phyloP scores from a whole-genome alignment of 139 green algal genomes.

The Picochlorum sp. region DNA sequence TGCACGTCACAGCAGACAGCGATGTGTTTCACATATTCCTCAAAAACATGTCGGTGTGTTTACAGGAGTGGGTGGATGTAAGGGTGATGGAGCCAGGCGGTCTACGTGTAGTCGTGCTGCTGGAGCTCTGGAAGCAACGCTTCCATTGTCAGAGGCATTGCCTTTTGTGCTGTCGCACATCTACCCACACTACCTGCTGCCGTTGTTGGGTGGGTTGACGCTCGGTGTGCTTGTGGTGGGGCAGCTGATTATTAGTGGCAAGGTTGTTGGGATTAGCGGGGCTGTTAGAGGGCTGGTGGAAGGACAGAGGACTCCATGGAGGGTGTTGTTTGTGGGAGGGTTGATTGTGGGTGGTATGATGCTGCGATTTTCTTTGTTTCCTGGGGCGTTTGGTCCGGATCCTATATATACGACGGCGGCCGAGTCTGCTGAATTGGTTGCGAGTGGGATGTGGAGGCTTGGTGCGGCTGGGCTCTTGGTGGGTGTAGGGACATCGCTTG shows the following conservation, averaged over 20 bases:
- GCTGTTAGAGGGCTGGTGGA: conserved; percentile 14
- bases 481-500: conserved; percentile 48
- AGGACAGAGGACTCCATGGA: conserved; percentile 11
- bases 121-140: no score
- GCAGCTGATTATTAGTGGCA: conserved; percentile 4
- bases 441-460: not conserved
- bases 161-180: not conserved
- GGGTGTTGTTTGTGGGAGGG: conserved; percentile 17
- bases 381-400: conserved; percentile 16
- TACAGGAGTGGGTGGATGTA: no score
- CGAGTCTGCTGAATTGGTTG: not conserved
- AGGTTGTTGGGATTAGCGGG: conserved; percentile 23
- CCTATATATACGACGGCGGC: not conserved
- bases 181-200: not conserved
- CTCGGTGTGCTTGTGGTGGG: conserved; percentile 4
- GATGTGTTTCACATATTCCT: no score
- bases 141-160: not conserved
- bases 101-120: no score
- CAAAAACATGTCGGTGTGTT: no score
- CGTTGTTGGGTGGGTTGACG: conserved; percentile 2
- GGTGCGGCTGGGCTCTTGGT: conserved; percentile 47
- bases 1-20: no score
- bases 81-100: no score
- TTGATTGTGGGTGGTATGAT: conserved; percentile 17
- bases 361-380: conserved; percentile 6